phyloP scores from a whole-genome alignment of 129 eudicot species.

The Lonicera japonica region DNA sequence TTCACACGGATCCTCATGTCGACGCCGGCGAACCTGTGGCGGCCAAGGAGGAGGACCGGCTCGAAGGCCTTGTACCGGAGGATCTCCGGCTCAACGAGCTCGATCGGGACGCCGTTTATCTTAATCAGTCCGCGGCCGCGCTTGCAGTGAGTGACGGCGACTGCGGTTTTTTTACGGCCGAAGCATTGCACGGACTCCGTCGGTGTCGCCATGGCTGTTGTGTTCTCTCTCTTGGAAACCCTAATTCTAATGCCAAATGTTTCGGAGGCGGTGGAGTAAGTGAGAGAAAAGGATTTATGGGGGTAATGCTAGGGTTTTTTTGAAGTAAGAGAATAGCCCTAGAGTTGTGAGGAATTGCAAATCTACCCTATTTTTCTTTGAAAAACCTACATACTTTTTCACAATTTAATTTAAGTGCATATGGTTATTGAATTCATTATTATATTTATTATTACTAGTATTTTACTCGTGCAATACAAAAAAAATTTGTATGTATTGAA shows the following conservation, averaged over 20 bases:
- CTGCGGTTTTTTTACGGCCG: slow-evolving; percentile 80
- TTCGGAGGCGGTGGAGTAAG: neutral
- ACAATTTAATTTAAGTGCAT: too few species aligned
- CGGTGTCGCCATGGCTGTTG: slow-evolving; percentile 35
- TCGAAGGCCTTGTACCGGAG: slow-evolving; percentile 68
- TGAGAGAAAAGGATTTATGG: neutral
- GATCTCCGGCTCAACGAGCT: slow-evolving; percentile 61
- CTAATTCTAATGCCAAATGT: neutral
- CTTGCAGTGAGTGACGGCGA: slow-evolving; percentile 85
- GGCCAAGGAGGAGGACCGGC: slow-evolving; percentile 63
- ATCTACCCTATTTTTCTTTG: too few species aligned
- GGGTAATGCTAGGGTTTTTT: slow-evolving; percentile 6
- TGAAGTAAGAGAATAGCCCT: neutral
- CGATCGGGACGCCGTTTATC: slow-evolving; percentile 67
- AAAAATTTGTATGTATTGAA: too few species aligned
- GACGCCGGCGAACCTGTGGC: slow-evolving; percentile 52
- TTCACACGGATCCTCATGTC: slow-evolving; percentile 77
- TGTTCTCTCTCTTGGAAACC: neutral
- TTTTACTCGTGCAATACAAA: too few species aligned
- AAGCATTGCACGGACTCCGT: slow-evolving; percentile 64
- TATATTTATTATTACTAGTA: too few species aligned
- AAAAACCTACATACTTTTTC: too few species aligned
- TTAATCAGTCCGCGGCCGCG: slow-evolving; percentile 64
- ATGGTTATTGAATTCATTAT: too few species aligned
- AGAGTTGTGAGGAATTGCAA: too few species aligned